These are phyloP conservation scores for Schizophyllum amplum DNA, from an alignment of 1,284 basidiomycete genomes.

Conservation along the genomic window DNA sequence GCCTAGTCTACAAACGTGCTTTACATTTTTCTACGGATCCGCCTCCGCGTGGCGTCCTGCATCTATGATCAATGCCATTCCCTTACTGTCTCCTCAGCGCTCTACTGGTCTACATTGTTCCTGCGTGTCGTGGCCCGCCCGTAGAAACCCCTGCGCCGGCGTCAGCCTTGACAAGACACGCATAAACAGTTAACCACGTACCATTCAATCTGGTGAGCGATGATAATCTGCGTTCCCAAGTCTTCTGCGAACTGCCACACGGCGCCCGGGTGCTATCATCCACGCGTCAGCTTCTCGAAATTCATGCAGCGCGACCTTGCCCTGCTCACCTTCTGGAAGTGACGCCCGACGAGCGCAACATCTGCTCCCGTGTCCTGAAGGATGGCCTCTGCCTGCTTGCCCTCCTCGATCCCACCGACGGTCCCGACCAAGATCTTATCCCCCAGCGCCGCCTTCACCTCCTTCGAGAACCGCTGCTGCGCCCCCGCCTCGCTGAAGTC, in stretches of 20 bases:
- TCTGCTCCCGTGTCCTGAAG: conserved; percentile 49
- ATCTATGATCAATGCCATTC: no score
- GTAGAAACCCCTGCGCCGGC: no score
- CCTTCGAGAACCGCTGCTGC: conserved; percentile 44
- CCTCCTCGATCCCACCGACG: conserved; percentile 57
- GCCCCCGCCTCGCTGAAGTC: not conserved
- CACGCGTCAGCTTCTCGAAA: not conserved
- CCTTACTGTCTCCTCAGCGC: no score
- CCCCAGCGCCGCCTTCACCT: conserved; percentile 49
- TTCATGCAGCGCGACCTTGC: not conserved
- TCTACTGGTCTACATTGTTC: no score
- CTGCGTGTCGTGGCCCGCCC: no score
- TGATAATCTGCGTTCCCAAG: conserved; percentile 33
- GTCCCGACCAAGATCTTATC: conserved; percentile 44
- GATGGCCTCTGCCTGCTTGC: conserved; percentile 53
- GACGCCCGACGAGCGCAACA: conserved; percentile 45
- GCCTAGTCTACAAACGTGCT: no score
- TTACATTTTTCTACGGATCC: no score
- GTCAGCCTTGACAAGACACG: no score
- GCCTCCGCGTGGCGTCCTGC: no score
- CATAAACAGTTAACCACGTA: no score
- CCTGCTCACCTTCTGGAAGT: conserved; percentile 35
- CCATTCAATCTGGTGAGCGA: conserved; percentile 47
- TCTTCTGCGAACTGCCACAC: conserved; percentile 48
- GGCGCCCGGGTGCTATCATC: conserved; percentile 31